These are phyloP conservation scores for Talaromyces sp. DNA, from an alignment of 2,329 filamentous ascomycete species.

Conservation along the genomic window DNA sequence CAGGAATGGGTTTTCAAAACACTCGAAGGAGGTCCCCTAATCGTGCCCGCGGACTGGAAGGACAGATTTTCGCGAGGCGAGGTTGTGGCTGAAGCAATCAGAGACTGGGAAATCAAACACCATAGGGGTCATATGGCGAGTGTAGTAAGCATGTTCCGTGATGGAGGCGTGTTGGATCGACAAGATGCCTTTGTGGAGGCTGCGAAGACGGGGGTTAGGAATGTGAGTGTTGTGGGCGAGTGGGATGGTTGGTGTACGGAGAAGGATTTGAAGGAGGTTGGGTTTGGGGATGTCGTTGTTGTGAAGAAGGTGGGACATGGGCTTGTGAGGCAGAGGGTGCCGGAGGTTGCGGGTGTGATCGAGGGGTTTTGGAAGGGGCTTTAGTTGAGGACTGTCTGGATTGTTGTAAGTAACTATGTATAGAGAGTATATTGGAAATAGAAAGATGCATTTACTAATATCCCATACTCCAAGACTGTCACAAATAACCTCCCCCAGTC, in stretches of 20 bases:
- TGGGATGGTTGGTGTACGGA: constrained; percentile 37
- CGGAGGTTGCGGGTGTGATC: constrained; percentile 39
- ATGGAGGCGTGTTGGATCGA: constrained; percentile 46
- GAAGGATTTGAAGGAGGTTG: constrained; percentile 34
- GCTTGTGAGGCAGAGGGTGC: constrained; percentile 39
- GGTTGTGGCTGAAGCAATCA: constrained; percentile 50
- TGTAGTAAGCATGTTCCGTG: constrained; percentile 49
- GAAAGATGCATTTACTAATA: not conserved
- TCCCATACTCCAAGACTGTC: not conserved
- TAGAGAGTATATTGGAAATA: not conserved
- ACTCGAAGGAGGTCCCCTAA: constrained; percentile 46
- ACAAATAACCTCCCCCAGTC: too few relatives aligned
- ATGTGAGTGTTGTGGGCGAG: constrained; percentile 39
- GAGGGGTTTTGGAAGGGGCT: constrained; percentile 31
- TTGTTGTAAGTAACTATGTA: not conserved
- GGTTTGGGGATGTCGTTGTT: constrained; percentile 39
- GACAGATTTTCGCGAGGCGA: constrained; percentile 43
- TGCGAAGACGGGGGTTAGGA: constrained; percentile 27
- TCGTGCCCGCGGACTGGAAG: constrained; percentile 48
- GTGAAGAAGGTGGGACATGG: constrained; percentile 42
- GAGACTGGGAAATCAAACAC: constrained; percentile 50
- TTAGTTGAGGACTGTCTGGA: constrained; percentile 19
- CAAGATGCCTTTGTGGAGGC: constrained; percentile 35
- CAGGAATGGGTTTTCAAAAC: constrained; percentile 39
- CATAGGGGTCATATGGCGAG: constrained; percentile 49